A percentile compares a stretch with the other conserved stretches of the same genome.
These are phyloP conservation scores for Camellia lanceoleosa DNA, from an alignment of 148 eudicot genomes.

Conservation along the genomic window DNA sequence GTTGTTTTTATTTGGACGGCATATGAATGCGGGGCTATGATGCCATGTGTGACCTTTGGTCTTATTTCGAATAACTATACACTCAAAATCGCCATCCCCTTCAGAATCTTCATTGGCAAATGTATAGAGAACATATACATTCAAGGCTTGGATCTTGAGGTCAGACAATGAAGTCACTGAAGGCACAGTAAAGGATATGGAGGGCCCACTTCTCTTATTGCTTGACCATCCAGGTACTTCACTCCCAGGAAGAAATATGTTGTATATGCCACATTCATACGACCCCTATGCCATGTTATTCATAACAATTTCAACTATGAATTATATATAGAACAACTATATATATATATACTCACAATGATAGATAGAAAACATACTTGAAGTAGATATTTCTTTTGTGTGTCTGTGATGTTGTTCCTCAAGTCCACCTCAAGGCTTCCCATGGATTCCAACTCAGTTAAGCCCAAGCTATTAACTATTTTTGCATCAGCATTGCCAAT, in stretches of 20 bases:
- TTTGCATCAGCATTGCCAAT: not conserved
- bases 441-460: not conserved
- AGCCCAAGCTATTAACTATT: not conserved
- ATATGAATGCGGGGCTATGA: not conserved
- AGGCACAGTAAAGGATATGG: not conserved
- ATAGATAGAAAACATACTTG: not conserved
- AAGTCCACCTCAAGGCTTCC: not conserved
- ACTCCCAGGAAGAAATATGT: not conserved
- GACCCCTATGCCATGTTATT: not conserved
- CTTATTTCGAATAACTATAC: too few species aligned
- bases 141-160: not conserved
- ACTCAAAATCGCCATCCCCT: too few species aligned
- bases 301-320: not conserved
- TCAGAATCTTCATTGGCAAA: too few species aligned
- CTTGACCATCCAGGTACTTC: not conserved
- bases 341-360: too few species aligned
- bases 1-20: not conserved
- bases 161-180: not conserved
- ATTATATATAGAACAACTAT: not conserved
- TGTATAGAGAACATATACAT: too few species aligned
- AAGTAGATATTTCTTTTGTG: not conserved
- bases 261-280: slow-evolving; percentile 16
- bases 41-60: not conserved
- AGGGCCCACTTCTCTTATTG: not conserved
- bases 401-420: not conserved